Base-by-base conservation (phyloP, 768 basidiomycete genomes). In the Boletus edulis region DNA sequence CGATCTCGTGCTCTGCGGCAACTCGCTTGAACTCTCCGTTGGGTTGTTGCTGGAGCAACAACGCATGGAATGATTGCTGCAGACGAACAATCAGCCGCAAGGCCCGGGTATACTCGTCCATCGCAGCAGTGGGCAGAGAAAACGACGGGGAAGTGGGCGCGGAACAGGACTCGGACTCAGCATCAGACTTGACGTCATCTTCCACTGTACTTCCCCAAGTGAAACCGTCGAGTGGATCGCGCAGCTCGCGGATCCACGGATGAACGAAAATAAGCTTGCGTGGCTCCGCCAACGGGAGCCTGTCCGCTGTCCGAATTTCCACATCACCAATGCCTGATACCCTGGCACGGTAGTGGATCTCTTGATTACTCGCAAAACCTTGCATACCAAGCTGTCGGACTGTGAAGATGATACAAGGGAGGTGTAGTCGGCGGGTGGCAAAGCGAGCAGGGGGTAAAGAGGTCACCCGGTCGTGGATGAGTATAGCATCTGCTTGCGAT, bases 191-290 rank as follows among this genome's bases (percentile, higher is more conserved):
- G 6, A 5, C 31, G 8, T 8, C 27, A 27, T 27, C 27, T 4
- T 41, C 39, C 22, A 9, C 14, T 5, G 15, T 14, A 5, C 4
- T 18, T 15, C 13, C 24, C 46, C 45, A 24, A 5, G 7, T 14
- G 17, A 42, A 12, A 3, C 46, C 24, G 7, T 50, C 46, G 0
- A 29, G 22, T 1, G 32, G 41, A 37, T 44, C 34, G 11, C 50
- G 17, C 5, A 59, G 49, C 29, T 53, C 47, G 22, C 46, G 54
- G 13, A 55, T 43, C 57, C 57, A 55, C 5, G 57, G 57, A 22
- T 55, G 46, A 2, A 52, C 46, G 17, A 58, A 37, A 13, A 37
- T n/a, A 11, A 52, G 34, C 22, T 40, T 34, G 11, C 40, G 50
- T 5, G 39, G 34, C 7, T 43, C 46, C 7, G 0, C n/a, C 15